phyloP scores from a whole-genome alignment of 2,329 filamentous ascomycete genomes.

The Erysiphe neolycopersici region DNA sequence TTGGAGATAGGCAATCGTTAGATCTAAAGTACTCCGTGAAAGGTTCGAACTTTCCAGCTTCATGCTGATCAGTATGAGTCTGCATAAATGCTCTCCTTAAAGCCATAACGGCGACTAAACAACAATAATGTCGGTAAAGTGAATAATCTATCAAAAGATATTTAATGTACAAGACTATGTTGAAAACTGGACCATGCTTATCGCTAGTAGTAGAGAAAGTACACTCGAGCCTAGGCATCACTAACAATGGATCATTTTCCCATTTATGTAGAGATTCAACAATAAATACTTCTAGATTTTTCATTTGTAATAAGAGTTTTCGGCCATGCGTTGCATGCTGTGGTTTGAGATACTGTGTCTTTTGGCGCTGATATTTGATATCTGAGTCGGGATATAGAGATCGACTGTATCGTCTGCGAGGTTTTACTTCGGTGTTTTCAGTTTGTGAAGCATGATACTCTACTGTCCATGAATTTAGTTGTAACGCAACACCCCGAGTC shows the following conservation, averaged over 20 bases:
- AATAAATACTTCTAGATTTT: conserved; percentile 70
- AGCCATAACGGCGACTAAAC: conserved; percentile 57
- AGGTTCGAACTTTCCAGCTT: conserved; percentile 15
- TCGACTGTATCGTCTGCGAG: conserved; percentile 41
- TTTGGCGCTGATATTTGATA: conserved; percentile 21
- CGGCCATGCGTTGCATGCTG: conserved; percentile 42
- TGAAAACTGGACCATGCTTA: conserved; percentile 62
- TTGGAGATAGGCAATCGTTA: conserved; percentile 9
- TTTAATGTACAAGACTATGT: conserved; percentile 57
- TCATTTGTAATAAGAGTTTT: conserved; percentile 51
- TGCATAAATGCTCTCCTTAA: conserved; percentile 41
- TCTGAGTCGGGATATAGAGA: conserved; percentile 43
- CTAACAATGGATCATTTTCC: conserved; percentile 65
- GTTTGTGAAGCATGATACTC: conserved; percentile 69
- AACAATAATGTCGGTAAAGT: conserved; percentile 72
- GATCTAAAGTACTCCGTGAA: conserved; percentile 1
- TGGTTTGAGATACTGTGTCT: conserved; percentile 18
- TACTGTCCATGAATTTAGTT: conserved; percentile 64
- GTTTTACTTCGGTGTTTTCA: conserved; percentile 31
- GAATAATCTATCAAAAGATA: conserved; percentile 72
- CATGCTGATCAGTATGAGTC: conserved; percentile 20
- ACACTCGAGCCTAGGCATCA: conserved; percentile 65
- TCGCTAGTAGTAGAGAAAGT: conserved; percentile 68
- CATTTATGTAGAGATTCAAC: conserved; percentile 67
- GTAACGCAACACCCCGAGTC: conserved; percentile 57